Percentiles rank a stretch among this genome's conserved stretches.
Conservation (phyloP, 2,329 filamentous ascomycete genomes). For the Botrytis deweyae region DNA sequence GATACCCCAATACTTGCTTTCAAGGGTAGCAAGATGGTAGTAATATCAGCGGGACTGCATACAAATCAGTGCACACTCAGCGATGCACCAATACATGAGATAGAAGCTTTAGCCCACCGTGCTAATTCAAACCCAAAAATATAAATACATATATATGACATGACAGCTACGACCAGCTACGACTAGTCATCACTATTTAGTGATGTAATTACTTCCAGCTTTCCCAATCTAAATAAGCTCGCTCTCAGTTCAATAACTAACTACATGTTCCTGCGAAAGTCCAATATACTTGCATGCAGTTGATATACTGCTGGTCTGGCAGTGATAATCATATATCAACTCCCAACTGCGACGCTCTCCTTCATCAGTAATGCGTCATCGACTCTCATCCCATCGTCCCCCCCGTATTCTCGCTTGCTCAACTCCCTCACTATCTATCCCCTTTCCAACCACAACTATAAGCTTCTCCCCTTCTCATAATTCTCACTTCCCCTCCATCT, state of each 20-base stretch:
- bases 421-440: background rate
- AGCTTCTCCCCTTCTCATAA: background rate
- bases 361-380: background rate
- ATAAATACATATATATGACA: slow-evolving; percentile 1
- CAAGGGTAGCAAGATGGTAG: background rate
- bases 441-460: background rate
- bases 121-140: background rate
- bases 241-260: background rate
- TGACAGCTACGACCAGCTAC: background rate
- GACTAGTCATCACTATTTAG: background rate
- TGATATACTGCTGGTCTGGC: background rate
- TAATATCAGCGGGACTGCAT: background rate
- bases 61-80: background rate
- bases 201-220: background rate
- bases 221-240: slow-evolving; percentile 12
- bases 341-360: background rate
- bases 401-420: background rate
- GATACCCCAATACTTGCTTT: slow-evolving; percentile 20
- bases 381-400: background rate
- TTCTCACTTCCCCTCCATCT: background rate
- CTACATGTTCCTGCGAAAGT: background rate
- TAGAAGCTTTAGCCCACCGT: background rate
- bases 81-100: background rate
- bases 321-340: background rate
- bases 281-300: background rate